Evolutionary conservation across 1,284 basidiomycete genomes (phyloP), one percentile per base, ranked within the genome.

Genomic region (Irpex sp.): DNA sequence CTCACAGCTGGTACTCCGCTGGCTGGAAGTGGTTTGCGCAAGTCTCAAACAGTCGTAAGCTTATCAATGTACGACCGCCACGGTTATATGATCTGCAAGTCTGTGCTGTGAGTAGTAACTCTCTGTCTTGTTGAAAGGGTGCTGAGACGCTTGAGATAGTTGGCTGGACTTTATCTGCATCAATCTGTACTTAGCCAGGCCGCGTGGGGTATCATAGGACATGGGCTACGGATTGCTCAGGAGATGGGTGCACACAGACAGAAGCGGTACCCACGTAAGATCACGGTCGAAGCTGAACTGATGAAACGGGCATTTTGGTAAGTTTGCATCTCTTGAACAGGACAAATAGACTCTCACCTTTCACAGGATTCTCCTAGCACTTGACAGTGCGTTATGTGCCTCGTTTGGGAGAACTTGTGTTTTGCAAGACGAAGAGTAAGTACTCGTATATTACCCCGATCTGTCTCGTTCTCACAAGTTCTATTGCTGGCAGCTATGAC

Each of bases 391-490:
- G 64, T 78, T 84, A 56, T 91, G 91, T 68, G 83, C 87, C 5
- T 81, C 82, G 1, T 78, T 94, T 13, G 93, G 93, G 11, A 79
- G 93, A 19, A 89, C 91, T 0, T 88, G 90, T 70, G 88, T 88
- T 2, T 85, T 94, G 52, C 88, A 92, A 63, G 91, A 94, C 65
- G 91, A 93, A 72, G 93, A 93, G 89, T 91, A 67, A 11, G 85
- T 19, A 56, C 44, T 36, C 40, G 13, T 52, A 54, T 38, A 8
- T 34, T 5, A 63, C 52, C 19, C n/a, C 8, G 19, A 8, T 47
- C 19, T 8, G 19, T 48, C 44, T 44, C 49, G 51, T 58, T 17
- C 57, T 55, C 49, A 48, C 57, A 4, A 55, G 34, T 44, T 36
- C 36, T 59, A 54, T 37, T 63, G 3, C 26, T 26, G 26, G 26